Percentiles rank a stretch among this genome's conserved stretches.
Conservation (phyloP, 805 yeast genomes). For the Metschnikowia kunwiensis region DNA sequence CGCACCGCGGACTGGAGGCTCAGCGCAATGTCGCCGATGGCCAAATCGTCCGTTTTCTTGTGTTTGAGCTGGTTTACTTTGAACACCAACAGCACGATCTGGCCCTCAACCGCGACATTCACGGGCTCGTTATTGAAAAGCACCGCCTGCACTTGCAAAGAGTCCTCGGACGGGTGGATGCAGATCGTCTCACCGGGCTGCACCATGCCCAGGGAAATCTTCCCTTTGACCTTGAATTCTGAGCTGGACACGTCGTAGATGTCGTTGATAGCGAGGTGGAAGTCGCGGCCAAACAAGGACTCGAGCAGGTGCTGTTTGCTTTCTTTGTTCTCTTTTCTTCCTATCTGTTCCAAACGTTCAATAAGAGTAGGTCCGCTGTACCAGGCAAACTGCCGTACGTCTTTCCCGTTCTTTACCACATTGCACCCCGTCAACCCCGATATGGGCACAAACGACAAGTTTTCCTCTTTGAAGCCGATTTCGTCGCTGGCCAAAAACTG, state of each 20-base stretch:
- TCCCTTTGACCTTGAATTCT: slow-evolving; percentile 57
- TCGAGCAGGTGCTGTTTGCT: slow-evolving; percentile 3
- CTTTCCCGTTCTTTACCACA: slow-evolving; percentile 44
- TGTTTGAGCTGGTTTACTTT: slow-evolving; percentile 46
- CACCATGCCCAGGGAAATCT: slow-evolving; percentile 63
- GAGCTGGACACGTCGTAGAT: slow-evolving; percentile 47
- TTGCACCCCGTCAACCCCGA: slow-evolving; percentile 70
- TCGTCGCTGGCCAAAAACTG: slow-evolving; percentile 48
- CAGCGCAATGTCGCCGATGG: slow-evolving; percentile 55
- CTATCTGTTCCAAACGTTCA: slow-evolving; percentile 36
- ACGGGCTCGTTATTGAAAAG: slow-evolving; percentile 37
- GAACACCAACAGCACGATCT: slow-evolving; percentile 48
- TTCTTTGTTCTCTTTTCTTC: neutral
- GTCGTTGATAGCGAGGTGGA: slow-evolving; percentile 64
- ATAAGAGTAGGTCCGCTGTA: slow-evolving; percentile 44
- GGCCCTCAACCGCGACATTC: slow-evolving; percentile 58
- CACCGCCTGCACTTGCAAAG: slow-evolving; percentile 42
- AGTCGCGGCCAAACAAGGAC: slow-evolving; percentile 28
- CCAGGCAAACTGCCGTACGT: slow-evolving; percentile 42
- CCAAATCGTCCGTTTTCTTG: slow-evolving; percentile 53
- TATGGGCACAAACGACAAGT: slow-evolving; percentile 57
- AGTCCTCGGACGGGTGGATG: slow-evolving; percentile 51
- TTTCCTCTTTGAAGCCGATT: slow-evolving; percentile 46
- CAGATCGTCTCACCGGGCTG: slow-evolving; percentile 68
- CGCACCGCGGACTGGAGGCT: slow-evolving; percentile 25